phyloP scores from a whole-genome alignment of 306 rosid genomes.

The Prunus kanzakura region DNA sequence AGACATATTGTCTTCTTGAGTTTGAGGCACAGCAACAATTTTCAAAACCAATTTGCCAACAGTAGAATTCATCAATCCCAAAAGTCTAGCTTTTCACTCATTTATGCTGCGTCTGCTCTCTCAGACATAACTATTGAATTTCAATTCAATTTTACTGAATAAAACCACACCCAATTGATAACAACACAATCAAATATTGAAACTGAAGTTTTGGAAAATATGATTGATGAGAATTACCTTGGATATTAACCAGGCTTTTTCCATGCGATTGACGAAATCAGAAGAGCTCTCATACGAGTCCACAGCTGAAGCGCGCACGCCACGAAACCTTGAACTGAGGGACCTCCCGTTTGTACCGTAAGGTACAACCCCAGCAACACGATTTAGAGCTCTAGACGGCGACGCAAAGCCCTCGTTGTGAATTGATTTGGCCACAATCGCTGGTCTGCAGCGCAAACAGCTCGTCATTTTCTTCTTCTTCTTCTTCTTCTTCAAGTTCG shows the following conservation, averaged over 20 bases:
- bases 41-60: background rate
- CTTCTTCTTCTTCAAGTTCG: background rate
- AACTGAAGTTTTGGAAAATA: background rate
- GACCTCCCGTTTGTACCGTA: slow-evolving; percentile 22
- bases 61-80: background rate
- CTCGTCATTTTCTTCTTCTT: slow-evolving; percentile 35
- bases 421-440: slow-evolving; percentile 23
- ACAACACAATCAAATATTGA: background rate
- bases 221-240: slow-evolving; percentile 38
- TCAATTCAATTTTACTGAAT: background rate
- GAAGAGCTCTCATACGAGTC: slow-evolving; percentile 68
- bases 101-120: background rate
- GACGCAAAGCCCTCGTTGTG: slow-evolving; percentile 23
- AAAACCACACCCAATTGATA: background rate
- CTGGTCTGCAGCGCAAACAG: slow-evolving; percentile 26
- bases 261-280: slow-evolving; percentile 73
- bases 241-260: slow-evolving; percentile 84
- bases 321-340: slow-evolving; percentile 24
- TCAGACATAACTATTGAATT: background rate
- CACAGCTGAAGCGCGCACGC: slow-evolving; percentile 62
- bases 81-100: background rate
- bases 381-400: slow-evolving; percentile 8
- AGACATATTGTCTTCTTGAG: too few species aligned
- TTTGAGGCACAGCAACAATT: too few species aligned
- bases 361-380: slow-evolving; percentile 6